Evolutionary conservation across 495 filamentous ascomycete genomes (phyloP).

Genomic region (Aspergillus saccharolyticus): DNA sequence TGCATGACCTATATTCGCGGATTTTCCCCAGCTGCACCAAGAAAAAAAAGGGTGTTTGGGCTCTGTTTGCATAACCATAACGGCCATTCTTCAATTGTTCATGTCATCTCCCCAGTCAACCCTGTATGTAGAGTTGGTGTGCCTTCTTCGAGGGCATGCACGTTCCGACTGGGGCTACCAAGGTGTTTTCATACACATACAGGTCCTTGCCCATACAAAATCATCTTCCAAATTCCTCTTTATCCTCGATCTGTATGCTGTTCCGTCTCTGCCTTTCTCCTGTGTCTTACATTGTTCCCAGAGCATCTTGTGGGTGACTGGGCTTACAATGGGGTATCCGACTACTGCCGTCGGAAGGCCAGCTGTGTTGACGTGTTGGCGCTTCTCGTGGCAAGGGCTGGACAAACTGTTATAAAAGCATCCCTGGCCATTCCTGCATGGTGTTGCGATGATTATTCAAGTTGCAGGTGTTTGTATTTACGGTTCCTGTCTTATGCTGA

Average conservation of each 20-base stretch:
- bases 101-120: slow-evolving; percentile 15
- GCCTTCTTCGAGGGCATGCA: slow-evolving; percentile 20
- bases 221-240: neutral
- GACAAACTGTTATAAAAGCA: slow-evolving; percentile 5
- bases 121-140: slow-evolving; percentile 24
- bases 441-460: slow-evolving; percentile 15
- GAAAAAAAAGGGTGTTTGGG: slow-evolving; percentile 12
- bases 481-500: slow-evolving; percentile 1
- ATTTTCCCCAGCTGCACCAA: slow-evolving; percentile 10
- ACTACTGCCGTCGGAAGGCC: neutral
- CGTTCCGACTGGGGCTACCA: slow-evolving; percentile 8
- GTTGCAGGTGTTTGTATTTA: slow-evolving; percentile 9
- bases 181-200: slow-evolving; percentile 6
- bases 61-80: slow-evolving; percentile 19
- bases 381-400: neutral
- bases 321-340: slow-evolving; percentile 7
- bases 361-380: slow-evolving; percentile 6
- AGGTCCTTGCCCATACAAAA: no score
- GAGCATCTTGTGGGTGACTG: slow-evolving; percentile 9
- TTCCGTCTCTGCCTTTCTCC: no score
- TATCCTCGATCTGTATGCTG: neutral
- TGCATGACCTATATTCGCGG: slow-evolving; percentile 11
- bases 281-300: slow-evolving; percentile 2
- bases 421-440: slow-evolving; percentile 12
- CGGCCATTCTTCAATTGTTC: slow-evolving; percentile 14